A percentile compares a stretch with the other conserved stretches of the same genome.
These are phyloP conservation scores for Leptodontidium sp. DNA, from an alignment of 2,329 filamentous ascomycete genomes.

Conservation along the genomic window DNA sequence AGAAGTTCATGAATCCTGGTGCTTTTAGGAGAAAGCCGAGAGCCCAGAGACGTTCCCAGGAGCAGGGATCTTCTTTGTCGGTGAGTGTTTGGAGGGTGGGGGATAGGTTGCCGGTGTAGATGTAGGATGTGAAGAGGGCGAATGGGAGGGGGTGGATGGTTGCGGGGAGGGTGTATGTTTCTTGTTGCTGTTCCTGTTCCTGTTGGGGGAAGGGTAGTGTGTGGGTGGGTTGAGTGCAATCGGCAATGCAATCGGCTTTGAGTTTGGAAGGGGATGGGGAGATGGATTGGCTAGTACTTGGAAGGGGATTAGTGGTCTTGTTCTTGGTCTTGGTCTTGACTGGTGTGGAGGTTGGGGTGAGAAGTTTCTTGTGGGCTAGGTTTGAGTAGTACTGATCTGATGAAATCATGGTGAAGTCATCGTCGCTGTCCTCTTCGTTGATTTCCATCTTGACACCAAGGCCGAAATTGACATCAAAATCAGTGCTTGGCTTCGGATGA, in stretches of 20 bases:
- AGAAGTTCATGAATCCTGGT: slow-evolving; percentile 6
- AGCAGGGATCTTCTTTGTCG: background rate
- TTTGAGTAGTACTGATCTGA: slow-evolving; percentile 7
- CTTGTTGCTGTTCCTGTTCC: too few species aligned
- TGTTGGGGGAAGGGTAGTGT: too few species aligned
- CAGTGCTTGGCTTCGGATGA: too few species aligned
- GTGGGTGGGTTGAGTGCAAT: background rate
- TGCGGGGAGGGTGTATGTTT: background rate
- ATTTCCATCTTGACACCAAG: background rate
- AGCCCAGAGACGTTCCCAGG: background rate
- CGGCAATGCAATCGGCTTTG: background rate
- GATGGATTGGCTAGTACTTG: background rate
- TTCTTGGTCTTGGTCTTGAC: background rate
- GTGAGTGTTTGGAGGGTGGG: background rate
- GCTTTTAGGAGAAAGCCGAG: background rate
- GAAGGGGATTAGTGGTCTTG: background rate
- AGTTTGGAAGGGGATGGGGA: too few species aligned
- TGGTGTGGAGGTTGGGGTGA: background rate
- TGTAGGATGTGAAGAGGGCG: slow-evolving; percentile 5
- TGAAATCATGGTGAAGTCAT: slow-evolving; percentile 6
- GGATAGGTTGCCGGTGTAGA: background rate
- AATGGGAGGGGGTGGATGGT: background rate
- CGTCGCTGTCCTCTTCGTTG: background rate
- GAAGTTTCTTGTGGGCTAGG: background rate
- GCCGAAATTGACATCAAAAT: too few species aligned